Base-by-base conservation (phyloP, 169 alveolate genomes). In the Eimeria praecox region DNA sequence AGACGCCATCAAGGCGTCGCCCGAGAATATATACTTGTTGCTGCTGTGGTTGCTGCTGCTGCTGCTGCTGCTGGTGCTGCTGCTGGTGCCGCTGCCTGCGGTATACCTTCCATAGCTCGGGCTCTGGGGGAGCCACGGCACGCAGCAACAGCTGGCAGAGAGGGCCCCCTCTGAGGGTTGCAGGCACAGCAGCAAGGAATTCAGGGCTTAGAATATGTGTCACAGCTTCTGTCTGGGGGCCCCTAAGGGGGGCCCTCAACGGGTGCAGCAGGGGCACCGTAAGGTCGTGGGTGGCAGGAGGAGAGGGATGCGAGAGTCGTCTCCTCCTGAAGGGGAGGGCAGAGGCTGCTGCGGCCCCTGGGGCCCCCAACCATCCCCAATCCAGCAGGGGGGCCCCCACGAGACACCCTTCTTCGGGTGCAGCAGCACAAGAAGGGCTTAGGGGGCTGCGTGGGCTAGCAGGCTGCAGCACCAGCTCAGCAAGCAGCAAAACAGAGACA, bases 381-480 rank as follows among this genome's bases (percentile, higher is more conserved):
- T 82, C 90, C 71, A 82, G 44, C 44, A 82, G 44, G 90, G 90
- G 90, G 90, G 90, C 90, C 90, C 90, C 90, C 24, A 33, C 90
- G 46, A 52, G 73, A 18, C n/a, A 77, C 3, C n/a, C 71, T 49
- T 33, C 90, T 49, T 35, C 90, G 4, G 49, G 71, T 44, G 38
- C 4, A 18, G 38, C 86, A 18, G 40, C 46, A 54, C 24, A 52
- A 33, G 30, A 14, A 33, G n/a, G 30, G 20, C 2, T 22, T 6
- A 49, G 52, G 44, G 90, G 71, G 62, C 27, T 49, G 46, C 52
- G 20, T 18, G 44, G 20, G 4, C 12, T 12, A 52, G 90, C 49
- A n/a, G 71, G 73, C 4, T 82, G 90, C 52, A 82, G 46, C 71
- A 49, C 90, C 69, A 82, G n/a, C 73, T 44, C 69, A 27, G 90